phyloP scores from a whole-genome alignment of 176 grass and related monocot species.

The Phoenix roebelenii region DNA sequence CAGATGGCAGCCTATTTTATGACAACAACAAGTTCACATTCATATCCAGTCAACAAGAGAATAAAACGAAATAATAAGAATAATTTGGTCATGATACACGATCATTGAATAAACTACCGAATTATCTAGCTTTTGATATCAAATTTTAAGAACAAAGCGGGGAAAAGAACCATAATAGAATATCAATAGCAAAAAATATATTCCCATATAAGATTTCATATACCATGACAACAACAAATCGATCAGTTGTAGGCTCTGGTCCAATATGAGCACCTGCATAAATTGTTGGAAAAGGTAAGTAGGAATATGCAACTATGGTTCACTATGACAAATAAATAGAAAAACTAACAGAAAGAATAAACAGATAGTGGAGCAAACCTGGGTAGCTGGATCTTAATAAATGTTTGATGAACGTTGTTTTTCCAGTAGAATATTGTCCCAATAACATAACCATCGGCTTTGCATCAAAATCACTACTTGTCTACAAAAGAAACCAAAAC shows the following conservation, averaged over 20 bases:
- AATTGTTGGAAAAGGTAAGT: slow-evolving; percentile 1
- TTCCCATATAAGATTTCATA: slow-evolving; percentile 8
- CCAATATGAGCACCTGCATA: slow-evolving; percentile 89
- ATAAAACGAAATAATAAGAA: too few relatives aligned
- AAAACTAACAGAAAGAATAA: slow-evolving; percentile 2
- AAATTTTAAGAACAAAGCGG: too few relatives aligned
- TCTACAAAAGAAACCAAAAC: slow-evolving; percentile 37
- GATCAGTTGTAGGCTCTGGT: slow-evolving; percentile 95
- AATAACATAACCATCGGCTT: slow-evolving; percentile 99
- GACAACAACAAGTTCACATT: too few relatives aligned
- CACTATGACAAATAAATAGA: neutral
- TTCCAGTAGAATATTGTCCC: slow-evolving; percentile 97
- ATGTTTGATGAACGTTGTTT: slow-evolving; percentile 99
- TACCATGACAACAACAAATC: slow-evolving; percentile 94
- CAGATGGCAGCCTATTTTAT: too few relatives aligned
- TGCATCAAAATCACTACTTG: slow-evolving; percentile 96
- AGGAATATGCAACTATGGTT: neutral
- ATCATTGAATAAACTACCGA: too few relatives aligned
- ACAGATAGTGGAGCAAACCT: slow-evolving; percentile 31
- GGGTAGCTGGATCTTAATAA: slow-evolving; percentile 77
- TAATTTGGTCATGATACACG: too few relatives aligned
- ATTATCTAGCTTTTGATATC: too few relatives aligned
- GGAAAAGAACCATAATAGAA: too few relatives aligned
- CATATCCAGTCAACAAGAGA: too few relatives aligned
- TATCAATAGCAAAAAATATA: slow-evolving; percentile 9